A percentile compares a stretch with the other conserved stretches of the same genome.
phyloP scores from a whole-genome alignment of 768 basidiomycete genomes.

The Psilocybe tampanensis region DNA sequence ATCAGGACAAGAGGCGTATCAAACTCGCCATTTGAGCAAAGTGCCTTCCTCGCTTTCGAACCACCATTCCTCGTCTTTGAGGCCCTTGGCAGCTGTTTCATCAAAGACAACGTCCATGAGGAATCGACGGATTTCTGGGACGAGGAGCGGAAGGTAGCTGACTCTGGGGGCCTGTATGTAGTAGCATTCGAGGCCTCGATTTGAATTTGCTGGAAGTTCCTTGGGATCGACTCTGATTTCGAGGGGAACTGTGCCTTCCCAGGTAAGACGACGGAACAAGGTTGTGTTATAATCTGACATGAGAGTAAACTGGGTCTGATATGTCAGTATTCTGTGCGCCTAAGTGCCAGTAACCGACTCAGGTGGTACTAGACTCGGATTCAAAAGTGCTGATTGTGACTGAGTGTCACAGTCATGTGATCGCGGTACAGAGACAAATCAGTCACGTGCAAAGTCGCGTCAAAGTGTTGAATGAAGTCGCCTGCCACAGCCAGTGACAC shows the following conservation, averaged over 20 bases:
- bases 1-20: too few species aligned
- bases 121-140: constrained; percentile 87
- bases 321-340: too few species aligned
- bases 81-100: constrained; percentile 69
- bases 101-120: constrained; percentile 93
- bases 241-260: constrained; percentile 90
- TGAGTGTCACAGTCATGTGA: constrained; percentile 26
- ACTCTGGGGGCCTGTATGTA: constrained; percentile 91
- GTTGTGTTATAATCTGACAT: constrained; percentile 63
- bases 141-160: constrained; percentile 88
- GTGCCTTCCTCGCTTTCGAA: constrained; percentile 89
- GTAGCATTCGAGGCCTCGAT: constrained; percentile 88
- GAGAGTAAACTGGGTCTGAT: too few species aligned
- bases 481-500: too few species aligned
- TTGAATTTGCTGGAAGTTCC: constrained; percentile 87
- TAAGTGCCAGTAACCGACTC: too few species aligned
- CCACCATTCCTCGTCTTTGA: constrained; percentile 97
- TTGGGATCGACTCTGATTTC: constrained; percentile 89
- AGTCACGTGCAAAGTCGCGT: constrained; percentile 26
- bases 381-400: constrained; percentile 5
- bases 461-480: constrained; percentile 13
- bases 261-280: constrained; percentile 84
- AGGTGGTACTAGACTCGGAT: too few species aligned
- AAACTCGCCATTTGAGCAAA: constrained; percentile 81
- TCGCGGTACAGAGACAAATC: constrained; percentile 18